Base-by-base conservation (phyloP, 1,139 yeast species). In the Yamadazyma pseudoaaseri region DNA sequence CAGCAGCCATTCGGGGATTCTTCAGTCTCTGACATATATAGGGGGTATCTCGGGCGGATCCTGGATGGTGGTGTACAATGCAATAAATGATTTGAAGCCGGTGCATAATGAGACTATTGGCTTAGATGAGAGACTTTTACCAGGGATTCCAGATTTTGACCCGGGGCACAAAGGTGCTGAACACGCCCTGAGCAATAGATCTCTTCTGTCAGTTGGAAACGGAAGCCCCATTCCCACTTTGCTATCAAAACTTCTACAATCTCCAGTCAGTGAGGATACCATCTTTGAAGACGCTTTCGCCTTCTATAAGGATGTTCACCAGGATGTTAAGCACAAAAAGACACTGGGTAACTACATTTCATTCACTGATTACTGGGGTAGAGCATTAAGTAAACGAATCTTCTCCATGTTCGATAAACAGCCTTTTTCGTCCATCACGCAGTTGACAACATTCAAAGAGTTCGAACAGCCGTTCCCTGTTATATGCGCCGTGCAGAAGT, bases 21-120 rank as follows among this genome's bases (percentile, higher is more conserved):
- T 78, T 18, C 84, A 80, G 43, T 57, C 75, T 6, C 42, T 79
- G 0, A 58, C 70, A 8, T 81, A 81, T 44, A 63, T 81, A 4
- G 71, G 77, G 0, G 86, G 84, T 0, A 68, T 80, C 6, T 78
- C 86, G n/a, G 89, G 89, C 6, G 87, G 89, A 0, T 72, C 85
- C 5, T 78, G 87, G 80, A 45, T 76, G 12, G 67, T 81, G 8
- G 69, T 79, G 62, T 76, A 56, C 45, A 76, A 34, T 51, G 70
- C 52, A 55, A 70, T 57, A 51, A 75, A 56, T 65, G 79, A 65
- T 41, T 59, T 65, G 45, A 65, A 38, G 47, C 61, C 80, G 0
- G 54, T 75, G 23, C 54, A 44, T 2, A 45, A 47, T 16, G 34
- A 30, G 16, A 34, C 32, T 13, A 11, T 16, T 4, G 14, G 12